Conservation (phyloP, 2,329 filamentous ascomycete species). For the Sporothrix mexicana region DNA sequence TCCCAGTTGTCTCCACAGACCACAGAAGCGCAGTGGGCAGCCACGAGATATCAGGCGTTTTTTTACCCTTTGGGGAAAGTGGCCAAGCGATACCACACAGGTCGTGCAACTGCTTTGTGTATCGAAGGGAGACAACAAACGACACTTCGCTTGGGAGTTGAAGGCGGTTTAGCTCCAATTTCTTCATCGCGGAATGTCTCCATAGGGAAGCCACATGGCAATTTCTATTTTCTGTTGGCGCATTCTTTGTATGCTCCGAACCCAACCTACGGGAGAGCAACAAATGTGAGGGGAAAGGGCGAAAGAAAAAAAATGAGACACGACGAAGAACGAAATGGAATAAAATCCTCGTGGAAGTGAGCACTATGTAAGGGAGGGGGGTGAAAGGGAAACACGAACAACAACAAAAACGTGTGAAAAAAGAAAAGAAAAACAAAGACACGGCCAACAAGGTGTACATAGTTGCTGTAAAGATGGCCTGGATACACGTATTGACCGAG, state of each 20-base stretch:
- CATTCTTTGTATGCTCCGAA: not conserved
- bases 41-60: slow-evolving; percentile 27
- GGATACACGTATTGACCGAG: not conserved
- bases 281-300: slow-evolving; percentile 1
- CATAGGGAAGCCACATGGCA: slow-evolving; percentile 27
- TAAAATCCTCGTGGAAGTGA: not conserved
- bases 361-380: not conserved
- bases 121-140: not conserved
- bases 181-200: slow-evolving; percentile 23
- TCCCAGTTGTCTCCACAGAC: not conserved
- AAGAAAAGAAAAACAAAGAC: not conserved
- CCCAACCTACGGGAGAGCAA: not conserved
- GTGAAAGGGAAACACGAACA: not conserved
- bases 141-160: not conserved
- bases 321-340: not conserved
- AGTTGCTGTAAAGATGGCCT: not conserved
- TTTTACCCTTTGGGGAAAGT: slow-evolving; percentile 3
- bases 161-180: not conserved
- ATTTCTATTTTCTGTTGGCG: slow-evolving; percentile 1
- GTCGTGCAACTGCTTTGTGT: slow-evolving; percentile 6
- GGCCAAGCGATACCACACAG: not conserved
- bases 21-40: slow-evolving; percentile 4
- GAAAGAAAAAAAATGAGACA: not conserved
- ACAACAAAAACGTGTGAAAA: not conserved
- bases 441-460: not conserved